Evolutionary conservation across 2,329 filamentous ascomycete genomes (phyloP).

Genomic region (Cercospora sp.): DNA sequence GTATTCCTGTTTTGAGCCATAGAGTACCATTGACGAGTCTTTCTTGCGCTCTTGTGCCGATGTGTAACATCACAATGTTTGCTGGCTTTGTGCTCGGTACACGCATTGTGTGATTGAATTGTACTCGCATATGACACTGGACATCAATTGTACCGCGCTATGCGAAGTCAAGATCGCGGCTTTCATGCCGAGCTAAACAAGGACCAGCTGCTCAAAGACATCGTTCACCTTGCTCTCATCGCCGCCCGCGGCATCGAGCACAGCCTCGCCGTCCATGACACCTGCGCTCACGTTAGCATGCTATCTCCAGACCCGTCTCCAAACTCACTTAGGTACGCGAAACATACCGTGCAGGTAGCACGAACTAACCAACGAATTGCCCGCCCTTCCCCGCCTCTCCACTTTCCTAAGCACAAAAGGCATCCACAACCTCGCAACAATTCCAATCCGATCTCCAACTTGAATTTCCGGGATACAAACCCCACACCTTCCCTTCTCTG

Average conservation of each 20-base stretch:
- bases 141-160: no score
- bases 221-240: neutral
- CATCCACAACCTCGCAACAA: constrained; percentile 6
- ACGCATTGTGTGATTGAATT: neutral
- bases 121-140: neutral
- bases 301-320: no score
- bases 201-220: neutral
- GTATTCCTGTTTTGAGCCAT: neutral
- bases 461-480: neutral
- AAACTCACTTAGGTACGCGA: neutral
- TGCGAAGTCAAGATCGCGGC: neutral
- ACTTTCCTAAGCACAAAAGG: constrained; percentile 7
- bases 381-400: neutral
- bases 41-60: neutral
- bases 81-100: neutral
- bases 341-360: constrained; percentile 15
- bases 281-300: neutral
- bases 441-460: constrained; percentile 5
- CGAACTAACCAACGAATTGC: neutral
- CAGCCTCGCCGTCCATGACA: constrained; percentile 10
- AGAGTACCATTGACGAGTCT: neutral
- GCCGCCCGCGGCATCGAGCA: neutral
- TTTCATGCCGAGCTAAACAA: neutral
- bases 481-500: constrained; percentile 6
- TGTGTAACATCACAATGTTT: neutral